Conservation (phyloP, 768 basidiomycete genomes). For the Pleurotus ostreatus region DNA sequence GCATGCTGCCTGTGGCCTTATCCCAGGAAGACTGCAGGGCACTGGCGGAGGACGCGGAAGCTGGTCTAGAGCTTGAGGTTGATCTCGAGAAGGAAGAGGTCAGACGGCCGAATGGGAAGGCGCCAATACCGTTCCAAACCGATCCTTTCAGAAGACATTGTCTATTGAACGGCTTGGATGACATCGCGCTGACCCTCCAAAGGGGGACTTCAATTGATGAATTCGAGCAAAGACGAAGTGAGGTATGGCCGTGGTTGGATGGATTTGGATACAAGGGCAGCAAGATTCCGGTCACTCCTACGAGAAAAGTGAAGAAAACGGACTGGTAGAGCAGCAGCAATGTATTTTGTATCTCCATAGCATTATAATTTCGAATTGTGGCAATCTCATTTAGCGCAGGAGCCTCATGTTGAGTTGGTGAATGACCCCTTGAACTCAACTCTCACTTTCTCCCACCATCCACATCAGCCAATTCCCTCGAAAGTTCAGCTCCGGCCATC, state of each 20-base stretch:
- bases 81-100: slow-evolving; percentile 83
- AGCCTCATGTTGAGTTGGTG: too few relatives aligned
- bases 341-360: not conserved
- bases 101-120: slow-evolving; percentile 57
- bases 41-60: slow-evolving; percentile 75
- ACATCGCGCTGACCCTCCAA: slow-evolving; percentile 92
- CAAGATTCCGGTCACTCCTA: slow-evolving; percentile 56
- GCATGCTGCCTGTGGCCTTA: slow-evolving; percentile 78
- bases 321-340: slow-evolving; percentile 57
- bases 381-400: too few relatives aligned
- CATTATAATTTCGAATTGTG: not conserved
- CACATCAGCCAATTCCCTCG: not conserved
- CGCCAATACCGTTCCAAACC: slow-evolving; percentile 69
- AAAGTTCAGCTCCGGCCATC: not conserved
- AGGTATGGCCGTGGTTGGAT: slow-evolving; percentile 93
- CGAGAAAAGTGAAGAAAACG: slow-evolving; percentile 45
- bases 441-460: too few relatives aligned
- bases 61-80: slow-evolving; percentile 73
- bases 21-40: slow-evolving; percentile 66
- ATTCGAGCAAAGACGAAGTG: slow-evolving; percentile 78
- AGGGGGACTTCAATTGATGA: slow-evolving; percentile 63
- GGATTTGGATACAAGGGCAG: slow-evolving; percentile 87
- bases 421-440: too few relatives aligned
- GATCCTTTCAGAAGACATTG: slow-evolving; percentile 94
- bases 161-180: slow-evolving; percentile 92